Evolutionary conservation across 495 filamentous ascomycete genomes (phyloP).

Genomic region (Haplographium delicatum): DNA sequence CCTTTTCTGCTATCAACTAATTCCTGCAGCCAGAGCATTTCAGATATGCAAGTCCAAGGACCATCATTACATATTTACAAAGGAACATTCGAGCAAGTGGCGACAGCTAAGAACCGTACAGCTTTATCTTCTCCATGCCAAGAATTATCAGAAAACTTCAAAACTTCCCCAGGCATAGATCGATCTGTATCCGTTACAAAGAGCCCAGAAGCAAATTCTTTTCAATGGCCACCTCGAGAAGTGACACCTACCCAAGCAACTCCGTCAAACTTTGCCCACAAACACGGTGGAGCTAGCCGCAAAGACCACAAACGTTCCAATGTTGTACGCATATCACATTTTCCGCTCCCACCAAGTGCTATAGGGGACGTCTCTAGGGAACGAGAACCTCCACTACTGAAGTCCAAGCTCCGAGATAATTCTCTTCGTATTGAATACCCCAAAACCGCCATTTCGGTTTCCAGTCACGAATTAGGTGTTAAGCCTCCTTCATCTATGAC

Average conservation of each 20-base stretch:
- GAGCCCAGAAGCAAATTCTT: constrained; percentile 4
- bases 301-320: constrained; percentile 17
- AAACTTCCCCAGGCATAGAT: no score
- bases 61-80: constrained; percentile 9
- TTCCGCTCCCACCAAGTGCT: constrained; percentile 6
- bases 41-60: background rate
- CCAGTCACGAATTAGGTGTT: background rate
- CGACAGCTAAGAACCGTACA: background rate
- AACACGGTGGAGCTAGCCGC: background rate
- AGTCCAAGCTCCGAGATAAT: no score
- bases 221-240: constrained; percentile 19
- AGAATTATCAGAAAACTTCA: constrained; percentile 4
- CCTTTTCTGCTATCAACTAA: no score
- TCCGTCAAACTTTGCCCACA: background rate
- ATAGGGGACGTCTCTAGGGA: constrained; percentile 10
- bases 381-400: no score
- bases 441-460: no score
- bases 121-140: constrained; percentile 5
- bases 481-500: constrained; percentile 11
- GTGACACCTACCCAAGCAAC: constrained; percentile 9
- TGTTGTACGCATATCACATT: constrained; percentile 11
- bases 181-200: no score
- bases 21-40: no score
- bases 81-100: constrained; percentile 8
- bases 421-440: no score